A percentile compares a stretch with the other conserved stretches of the same genome.
Evolutionary conservation across 306 rosid genomes (phyloP).

Genomic region (Acacia melanoxylon): DNA sequence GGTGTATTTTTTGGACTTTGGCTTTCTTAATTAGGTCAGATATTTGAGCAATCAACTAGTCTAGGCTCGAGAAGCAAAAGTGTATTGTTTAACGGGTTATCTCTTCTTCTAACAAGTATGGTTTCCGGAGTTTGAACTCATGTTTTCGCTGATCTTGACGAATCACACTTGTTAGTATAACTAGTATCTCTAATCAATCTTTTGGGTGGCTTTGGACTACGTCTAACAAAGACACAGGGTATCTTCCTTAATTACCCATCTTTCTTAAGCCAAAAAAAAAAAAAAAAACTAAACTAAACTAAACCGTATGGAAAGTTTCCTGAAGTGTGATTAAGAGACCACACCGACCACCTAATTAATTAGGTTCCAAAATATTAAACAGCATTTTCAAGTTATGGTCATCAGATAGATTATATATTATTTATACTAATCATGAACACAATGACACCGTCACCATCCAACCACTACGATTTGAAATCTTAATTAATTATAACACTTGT

Average conservation of each 20-base stretch:
- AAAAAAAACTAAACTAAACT: not conserved
- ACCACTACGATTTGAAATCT: slow-evolving; percentile 38
- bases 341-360: not conserved
- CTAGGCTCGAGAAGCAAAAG: too few relatives aligned
- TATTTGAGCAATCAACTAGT: too few relatives aligned
- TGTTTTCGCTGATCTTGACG: too few relatives aligned
- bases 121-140: fast-evolving
- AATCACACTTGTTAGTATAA: too few relatives aligned
- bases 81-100: too few relatives aligned
- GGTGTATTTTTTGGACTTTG: too few relatives aligned
- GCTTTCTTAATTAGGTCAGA: too few relatives aligned
- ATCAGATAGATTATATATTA: slow-evolving; percentile 34
- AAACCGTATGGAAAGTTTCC: not conserved
- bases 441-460: slow-evolving; percentile 43
- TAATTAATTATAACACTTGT: slow-evolving; percentile 6
- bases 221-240: not conserved
- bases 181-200: too few relatives aligned
- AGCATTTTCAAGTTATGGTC: slow-evolving; percentile 28
- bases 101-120: too few relatives aligned
- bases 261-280: not conserved
- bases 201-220: not conserved
- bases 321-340: not conserved
- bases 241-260: not conserved
- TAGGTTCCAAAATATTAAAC: slow-evolving; percentile 11
- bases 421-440: slow-evolving; percentile 37